These are phyloP conservation scores for Calonectria leucothoes DNA, from an alignment of 2,329 filamentous ascomycete species.

Conservation along the genomic window DNA sequence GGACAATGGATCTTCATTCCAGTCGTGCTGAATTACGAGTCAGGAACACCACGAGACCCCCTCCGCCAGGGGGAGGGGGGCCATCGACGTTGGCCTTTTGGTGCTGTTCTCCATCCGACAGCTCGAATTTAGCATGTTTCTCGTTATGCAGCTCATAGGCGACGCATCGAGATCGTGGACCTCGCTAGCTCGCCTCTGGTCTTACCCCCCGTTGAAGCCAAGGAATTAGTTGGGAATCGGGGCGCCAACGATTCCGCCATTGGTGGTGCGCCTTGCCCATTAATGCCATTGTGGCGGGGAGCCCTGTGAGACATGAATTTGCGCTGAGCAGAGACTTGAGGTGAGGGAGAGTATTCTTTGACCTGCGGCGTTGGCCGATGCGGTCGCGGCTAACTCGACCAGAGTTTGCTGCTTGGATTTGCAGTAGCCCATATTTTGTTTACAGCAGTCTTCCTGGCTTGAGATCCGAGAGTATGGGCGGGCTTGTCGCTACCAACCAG, in stretches of 20 bases:
- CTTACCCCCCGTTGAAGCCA: slow-evolving; percentile 3
- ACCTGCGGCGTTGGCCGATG: background rate
- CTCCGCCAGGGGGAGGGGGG: too few species aligned
- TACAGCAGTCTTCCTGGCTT: background rate
- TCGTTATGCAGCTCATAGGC: slow-evolving; percentile 22
- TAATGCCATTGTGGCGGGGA: background rate
- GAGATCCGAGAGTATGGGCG: background rate
- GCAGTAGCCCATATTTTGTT: background rate
- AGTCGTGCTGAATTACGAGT: slow-evolving; percentile 19
- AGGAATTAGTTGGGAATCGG: background rate
- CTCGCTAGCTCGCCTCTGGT: slow-evolving; percentile 7
- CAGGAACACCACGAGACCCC: slow-evolving; percentile 11
- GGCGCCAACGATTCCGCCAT: background rate
- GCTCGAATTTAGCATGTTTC: slow-evolving; percentile 10
- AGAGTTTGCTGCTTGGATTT: background rate
- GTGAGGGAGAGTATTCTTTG: background rate
- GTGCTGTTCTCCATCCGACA: background rate
- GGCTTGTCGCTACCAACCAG: background rate
- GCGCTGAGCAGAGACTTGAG: background rate
- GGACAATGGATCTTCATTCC: slow-evolving; percentile 8
- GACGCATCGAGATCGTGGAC: slow-evolving; percentile 18
- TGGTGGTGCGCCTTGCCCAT: background rate
- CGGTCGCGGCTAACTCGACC: background rate
- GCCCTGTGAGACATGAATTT: slow-evolving; percentile 1
- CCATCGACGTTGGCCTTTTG: background rate